phyloP scores from a whole-genome alignment of 129 eudicot species.

The Flaveria sonorensis region DNA sequence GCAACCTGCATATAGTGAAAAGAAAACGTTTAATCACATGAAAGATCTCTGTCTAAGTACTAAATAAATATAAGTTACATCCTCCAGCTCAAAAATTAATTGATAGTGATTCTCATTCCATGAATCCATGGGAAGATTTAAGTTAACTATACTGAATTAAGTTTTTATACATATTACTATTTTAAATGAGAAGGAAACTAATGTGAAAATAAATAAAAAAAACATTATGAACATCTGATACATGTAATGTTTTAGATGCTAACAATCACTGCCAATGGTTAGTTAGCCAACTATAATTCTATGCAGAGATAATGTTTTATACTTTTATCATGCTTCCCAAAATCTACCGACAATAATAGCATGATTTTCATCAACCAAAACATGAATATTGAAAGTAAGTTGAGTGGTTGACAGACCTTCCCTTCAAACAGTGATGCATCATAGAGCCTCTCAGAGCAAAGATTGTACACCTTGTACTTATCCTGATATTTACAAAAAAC shows the following conservation, averaged over 20 bases:
- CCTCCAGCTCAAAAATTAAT: constrained; percentile 1
- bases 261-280: constrained; percentile 8
- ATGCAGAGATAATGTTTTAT: constrained; percentile 12
- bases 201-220: background rate
- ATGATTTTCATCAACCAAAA: constrained; percentile 1
- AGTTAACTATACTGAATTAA: constrained; percentile 5
- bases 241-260: background rate
- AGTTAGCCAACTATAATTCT: constrained; percentile 13
- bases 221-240: background rate
- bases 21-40: constrained; percentile 1
- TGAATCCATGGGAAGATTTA: constrained; percentile 3
- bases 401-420: constrained; percentile 58
- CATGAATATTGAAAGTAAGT: constrained; percentile 8
- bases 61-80: background rate
- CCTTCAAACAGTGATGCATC: constrained; percentile 97
- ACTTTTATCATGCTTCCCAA: background rate
- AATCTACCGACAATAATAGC: constrained; percentile 10
- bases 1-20: constrained; percentile 66
- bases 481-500: constrained; percentile 50
- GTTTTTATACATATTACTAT: background rate
- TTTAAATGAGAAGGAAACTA: background rate
- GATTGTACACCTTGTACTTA: constrained; percentile 95
- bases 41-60: constrained; percentile 11
- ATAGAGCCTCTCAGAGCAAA: constrained; percentile 92
- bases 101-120: background rate